Evolutionary conservation across 1,139 yeast genomes (phyloP), one percentile per base, ranked within the genome.

Genomic region (Pichia kudriavzevii): DNA sequence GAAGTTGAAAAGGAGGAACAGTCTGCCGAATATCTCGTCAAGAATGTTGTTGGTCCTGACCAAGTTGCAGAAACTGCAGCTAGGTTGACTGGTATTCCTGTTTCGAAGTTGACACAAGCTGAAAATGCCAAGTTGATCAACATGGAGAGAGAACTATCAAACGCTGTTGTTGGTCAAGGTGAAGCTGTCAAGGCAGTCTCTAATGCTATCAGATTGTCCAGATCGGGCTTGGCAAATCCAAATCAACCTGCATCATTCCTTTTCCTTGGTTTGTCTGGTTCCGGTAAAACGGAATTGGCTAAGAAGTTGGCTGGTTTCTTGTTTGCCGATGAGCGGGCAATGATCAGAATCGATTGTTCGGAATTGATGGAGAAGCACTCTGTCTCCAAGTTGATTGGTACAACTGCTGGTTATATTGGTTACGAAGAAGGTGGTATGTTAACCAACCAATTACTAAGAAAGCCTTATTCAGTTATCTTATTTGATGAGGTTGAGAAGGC

Each of bases 401-500:
- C 98, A 20, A 94, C 98, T 5, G 96, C 98, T 2, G 98, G 99
- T 52, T 93, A 91, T 56, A 84, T 91, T 50, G 99, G 99, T 28
- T 91, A 84, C 57, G 97, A 88, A 59, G 96, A 91, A 59, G 97
- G 98, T 58, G 98, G 98, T 49, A 75, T 88, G 49, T 70, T 91
- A 48, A 91, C 98, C 3, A 95, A 91, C 53, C 94, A 93, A 42
- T 69, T 91, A 43, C 71, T 85, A 42, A 75, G 96, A 56, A 79
- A 82, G 45, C 98, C 99, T 36, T 93, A 91, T 65, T 83, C 97
- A 5, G 98, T 93, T 19, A 73, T 91, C 21, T 67, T 91, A 46
- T 91, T 91, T 54, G 98, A 91, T 63, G 98, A 91, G 63, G 94
- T 91, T 39, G 98, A 91, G 56, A 91, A 91, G 63, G 99, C 98